Evolutionary conservation across 768 basidiomycete species (phyloP).

Genomic region (Tricholoma sp.): DNA sequence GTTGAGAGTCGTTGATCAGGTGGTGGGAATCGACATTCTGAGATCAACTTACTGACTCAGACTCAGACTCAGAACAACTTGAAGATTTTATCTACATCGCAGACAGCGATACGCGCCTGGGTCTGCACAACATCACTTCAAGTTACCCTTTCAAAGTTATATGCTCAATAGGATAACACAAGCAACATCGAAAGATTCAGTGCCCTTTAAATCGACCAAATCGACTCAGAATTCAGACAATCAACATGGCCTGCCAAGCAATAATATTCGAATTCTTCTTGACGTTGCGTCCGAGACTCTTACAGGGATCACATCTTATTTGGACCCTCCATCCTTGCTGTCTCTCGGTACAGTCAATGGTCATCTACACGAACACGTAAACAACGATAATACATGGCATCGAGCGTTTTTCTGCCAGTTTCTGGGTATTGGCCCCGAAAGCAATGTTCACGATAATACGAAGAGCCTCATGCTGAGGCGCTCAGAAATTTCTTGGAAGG

Average conservation of each 20-base stretch:
- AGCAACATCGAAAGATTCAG: conserved; percentile 32
- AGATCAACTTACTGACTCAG: no score
- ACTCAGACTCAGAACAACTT: no score
- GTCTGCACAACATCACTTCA: conserved; percentile 12
- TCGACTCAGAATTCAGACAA: conserved; percentile 20
- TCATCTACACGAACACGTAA: conserved; percentile 57
- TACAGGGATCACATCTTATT: conserved; percentile 68
- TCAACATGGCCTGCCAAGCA: conserved; percentile 47
- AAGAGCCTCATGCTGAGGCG: conserved; percentile 51
- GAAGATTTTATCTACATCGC: background rate
- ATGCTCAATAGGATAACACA: conserved; percentile 59
- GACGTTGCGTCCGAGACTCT: conserved; percentile 66
- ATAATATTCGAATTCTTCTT: conserved; percentile 32
- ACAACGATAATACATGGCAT: conserved; percentile 76
- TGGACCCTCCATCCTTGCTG: conserved; percentile 58
- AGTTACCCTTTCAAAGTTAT: conserved; percentile 35
- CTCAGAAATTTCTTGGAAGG: conserved; percentile 58
- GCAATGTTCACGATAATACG: conserved; percentile 40
- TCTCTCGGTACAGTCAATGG: conserved; percentile 50
- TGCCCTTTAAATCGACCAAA: conserved; percentile 26
- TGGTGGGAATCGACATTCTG: no score
- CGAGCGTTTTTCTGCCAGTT: conserved; percentile 68
- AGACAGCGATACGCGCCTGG: background rate
- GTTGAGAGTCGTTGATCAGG: no score
- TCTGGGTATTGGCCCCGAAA: conserved; percentile 62